These are phyloP conservation scores for Suillus brevipes DNA, from an alignment of 768 basidiomycete genomes.

Conservation along the genomic window DNA sequence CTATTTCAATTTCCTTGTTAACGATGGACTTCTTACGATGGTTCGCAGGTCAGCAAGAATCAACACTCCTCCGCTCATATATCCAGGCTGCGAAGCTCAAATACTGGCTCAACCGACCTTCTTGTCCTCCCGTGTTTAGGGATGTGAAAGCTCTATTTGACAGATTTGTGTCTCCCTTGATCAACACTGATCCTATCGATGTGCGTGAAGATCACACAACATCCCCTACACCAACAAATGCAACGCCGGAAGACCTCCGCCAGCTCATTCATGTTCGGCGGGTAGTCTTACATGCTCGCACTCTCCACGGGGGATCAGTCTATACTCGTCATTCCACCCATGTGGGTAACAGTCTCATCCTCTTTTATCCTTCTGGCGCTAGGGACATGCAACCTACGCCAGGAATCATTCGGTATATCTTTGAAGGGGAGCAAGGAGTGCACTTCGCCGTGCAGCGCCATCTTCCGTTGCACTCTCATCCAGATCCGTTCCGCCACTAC, in stretches of 20 bases:
- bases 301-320: background rate
- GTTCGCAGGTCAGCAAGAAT: conserved; percentile 13
- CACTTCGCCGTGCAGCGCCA: conserved; percentile 12
- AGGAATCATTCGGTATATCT: conserved; percentile 11
- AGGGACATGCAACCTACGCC: conserved; percentile 7
- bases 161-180: background rate
- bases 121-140: conserved; percentile 17
- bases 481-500: conserved; percentile 10
- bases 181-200: background rate
- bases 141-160: conserved; percentile 24
- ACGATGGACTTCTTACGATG: background rate
- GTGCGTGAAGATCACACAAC: no score
- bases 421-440: background rate
- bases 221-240: background rate
- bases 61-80: conserved; percentile 16
- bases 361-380: background rate
- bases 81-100: conserved; percentile 16
- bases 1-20: conserved; percentile 28
- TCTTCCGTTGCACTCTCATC: background rate
- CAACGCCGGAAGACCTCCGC: background rate
- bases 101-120: conserved; percentile 18
- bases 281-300: conserved; percentile 1
- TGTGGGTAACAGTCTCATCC: conserved; percentile 11
- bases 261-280: background rate
- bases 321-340: conserved; percentile 15